Conservation (phyloP, 2,329 filamentous ascomycete genomes). For the Clarireedia homoeocarpa region DNA sequence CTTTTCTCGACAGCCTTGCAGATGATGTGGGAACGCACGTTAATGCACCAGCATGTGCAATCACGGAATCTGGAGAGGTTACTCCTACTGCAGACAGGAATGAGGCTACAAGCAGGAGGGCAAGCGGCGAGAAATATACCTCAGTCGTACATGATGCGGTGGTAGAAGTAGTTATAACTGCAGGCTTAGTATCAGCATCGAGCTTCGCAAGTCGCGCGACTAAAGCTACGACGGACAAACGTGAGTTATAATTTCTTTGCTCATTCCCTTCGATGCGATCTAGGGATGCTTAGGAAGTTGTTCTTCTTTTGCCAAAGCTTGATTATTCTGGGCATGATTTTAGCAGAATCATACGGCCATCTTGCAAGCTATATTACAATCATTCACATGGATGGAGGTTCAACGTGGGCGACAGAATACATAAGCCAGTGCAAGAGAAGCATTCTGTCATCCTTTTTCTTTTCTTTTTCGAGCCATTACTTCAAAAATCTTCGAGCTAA, state of each 20-base stretch:
- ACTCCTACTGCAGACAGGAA: constrained; percentile 32
- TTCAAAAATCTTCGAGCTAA: neutral
- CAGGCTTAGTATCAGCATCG: constrained; percentile 13
- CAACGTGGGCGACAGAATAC: too few species aligned
- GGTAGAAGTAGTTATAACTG: constrained; percentile 60
- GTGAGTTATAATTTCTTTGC: neutral
- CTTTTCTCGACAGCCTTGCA: constrained; percentile 47
- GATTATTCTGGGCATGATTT: too few species aligned
- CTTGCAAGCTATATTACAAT: too few species aligned
- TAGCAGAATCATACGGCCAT: too few species aligned
- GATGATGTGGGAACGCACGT: constrained; percentile 15
- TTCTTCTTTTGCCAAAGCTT: too few species aligned
- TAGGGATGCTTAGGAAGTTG: too few species aligned
- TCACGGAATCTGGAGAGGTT: constrained; percentile 13
- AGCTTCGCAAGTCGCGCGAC: constrained; percentile 7
- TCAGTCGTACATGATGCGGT: constrained; percentile 49
- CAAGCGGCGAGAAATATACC: constrained; percentile 22
- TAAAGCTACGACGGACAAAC: neutral
- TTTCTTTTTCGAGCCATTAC: too few species aligned
- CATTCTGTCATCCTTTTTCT: too few species aligned
- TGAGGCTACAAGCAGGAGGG: constrained; percentile 13
- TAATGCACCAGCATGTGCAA: constrained; percentile 3
- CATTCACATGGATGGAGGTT: too few species aligned
- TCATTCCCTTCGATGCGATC: neutral
- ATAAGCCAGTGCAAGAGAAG: too few species aligned